Base-by-base conservation (phyloP, 805 yeast genomes). In the Saccharomyces kudriavzevii region DNA sequence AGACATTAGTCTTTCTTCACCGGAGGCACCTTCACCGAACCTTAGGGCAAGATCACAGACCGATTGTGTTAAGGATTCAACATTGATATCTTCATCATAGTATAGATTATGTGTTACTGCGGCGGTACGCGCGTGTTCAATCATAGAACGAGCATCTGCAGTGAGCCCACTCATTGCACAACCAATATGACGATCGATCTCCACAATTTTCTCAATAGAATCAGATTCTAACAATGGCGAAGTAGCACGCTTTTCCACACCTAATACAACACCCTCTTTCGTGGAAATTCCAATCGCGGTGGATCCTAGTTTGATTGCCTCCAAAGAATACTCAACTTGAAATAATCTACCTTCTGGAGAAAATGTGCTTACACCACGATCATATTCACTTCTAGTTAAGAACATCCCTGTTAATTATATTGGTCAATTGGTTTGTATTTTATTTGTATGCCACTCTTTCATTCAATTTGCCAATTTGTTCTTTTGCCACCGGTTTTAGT, bases 81-180 rank as follows among this genome's bases (percentile, higher is more conserved):
- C 95, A 52, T 87, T 85, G 64, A 94, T 89, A 50, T 86, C 84
- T 72, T 94, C 99, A 72, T 94, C 92, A 66, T 88, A 94, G 70
- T 89, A 87, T 64, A 94, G 77, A 60, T 84, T 80, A 71, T 94
- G 99, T 62, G 91, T 89, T 60, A 91, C 84, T 10, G 90, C 81
- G 9, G 86, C 82, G 24, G 89, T 96, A 64, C 99, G 80, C 20
- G 99, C 99, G 67, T 94, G 99, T 69, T 95, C 98, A 66, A 94
- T 90, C 96, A 94, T 90, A 30, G 96, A 88, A 66, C 98, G 81
- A 17, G 99, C 99, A 74, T 94, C 99, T 2, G 99, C 98, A 2
- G 98, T 94, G 59, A 95, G 78, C 3, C 99, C 99, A 58, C 95
- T 85, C 97, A 94, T 94, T 62, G 99, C 99, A 74, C 97, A 90